Evolutionary conservation across 202 grass and related monocot genomes (phyloP).

Genomic region (Dendrocalamus latiflorus): DNA sequence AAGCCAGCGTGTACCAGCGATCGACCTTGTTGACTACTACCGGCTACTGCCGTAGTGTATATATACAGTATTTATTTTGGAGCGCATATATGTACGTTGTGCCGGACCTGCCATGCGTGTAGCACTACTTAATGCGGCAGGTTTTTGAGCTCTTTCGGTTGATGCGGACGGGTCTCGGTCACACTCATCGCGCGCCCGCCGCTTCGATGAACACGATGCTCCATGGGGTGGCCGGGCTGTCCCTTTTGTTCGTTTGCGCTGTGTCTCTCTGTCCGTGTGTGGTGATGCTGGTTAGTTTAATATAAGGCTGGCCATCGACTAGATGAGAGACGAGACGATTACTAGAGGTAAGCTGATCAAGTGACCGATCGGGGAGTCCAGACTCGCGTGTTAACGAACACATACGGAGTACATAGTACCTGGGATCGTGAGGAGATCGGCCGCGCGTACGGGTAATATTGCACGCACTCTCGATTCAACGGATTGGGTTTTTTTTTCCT

Average conservation of each 20-base stretch:
- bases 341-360: background rate
- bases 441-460: background rate
- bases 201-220: constrained; percentile 31
- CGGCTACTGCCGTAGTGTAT: background rate
- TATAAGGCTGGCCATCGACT: background rate
- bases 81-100: background rate
- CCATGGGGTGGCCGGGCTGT: background rate
- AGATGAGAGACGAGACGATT: background rate
- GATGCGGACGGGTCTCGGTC: constrained; percentile 28
- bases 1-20: background rate
- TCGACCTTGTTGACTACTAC: background rate
- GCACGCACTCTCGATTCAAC: background rate
- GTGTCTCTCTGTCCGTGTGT: background rate
- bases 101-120: background rate
- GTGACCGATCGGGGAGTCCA: background rate
- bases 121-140: background rate
- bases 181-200: background rate
- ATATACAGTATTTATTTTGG: background rate
- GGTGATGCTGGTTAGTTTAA: background rate
- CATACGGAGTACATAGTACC: background rate
- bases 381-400: background rate
- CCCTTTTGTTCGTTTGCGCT: background rate
- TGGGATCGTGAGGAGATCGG: background rate
- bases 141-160: background rate
- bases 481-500: too few species aligned